phyloP scores from a whole-genome alignment of 2,329 filamentous ascomycete genomes.

The Lecanicillium sp. region DNA sequence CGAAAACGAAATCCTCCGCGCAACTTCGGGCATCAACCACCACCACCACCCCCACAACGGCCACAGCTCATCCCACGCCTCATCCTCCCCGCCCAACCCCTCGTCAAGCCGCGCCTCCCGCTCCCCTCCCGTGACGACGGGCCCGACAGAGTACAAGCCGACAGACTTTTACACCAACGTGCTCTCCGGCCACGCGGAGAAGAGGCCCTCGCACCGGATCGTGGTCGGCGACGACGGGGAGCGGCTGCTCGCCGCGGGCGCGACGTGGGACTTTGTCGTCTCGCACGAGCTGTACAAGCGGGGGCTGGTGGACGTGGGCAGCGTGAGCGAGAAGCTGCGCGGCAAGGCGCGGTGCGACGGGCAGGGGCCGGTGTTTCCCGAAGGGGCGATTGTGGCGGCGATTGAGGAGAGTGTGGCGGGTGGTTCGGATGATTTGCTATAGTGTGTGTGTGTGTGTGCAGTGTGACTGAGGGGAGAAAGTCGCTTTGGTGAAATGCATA shows the following conservation, averaged over 20 bases:
- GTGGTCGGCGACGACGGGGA: constrained; percentile 60
- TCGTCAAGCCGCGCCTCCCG: constrained; percentile 36
- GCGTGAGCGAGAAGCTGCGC: constrained; percentile 75
- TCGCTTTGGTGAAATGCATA: too few species aligned
- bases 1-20: constrained; percentile 88
- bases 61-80: too few species aligned
- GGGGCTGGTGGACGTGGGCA: constrained; percentile 73
- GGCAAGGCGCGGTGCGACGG: constrained; percentile 74
- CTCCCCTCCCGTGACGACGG: constrained; percentile 47
- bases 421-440: constrained; percentile 68
- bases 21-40: constrained; percentile 52
- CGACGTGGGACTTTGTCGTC: constrained; percentile 88
- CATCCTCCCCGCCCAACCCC: too few species aligned
- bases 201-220: constrained; percentile 62
- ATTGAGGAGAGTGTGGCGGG: constrained; percentile 74
- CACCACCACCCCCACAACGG: constrained; percentile 15
- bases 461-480: too few species aligned
- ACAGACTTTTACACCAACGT: constrained; percentile 65
- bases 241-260: constrained; percentile 64
- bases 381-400: constrained; percentile 63
- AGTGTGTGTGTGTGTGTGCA: constrained; percentile 16
- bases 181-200: constrained; percentile 55
- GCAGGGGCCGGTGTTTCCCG: constrained; percentile 81
- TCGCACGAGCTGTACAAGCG: constrained; percentile 68
- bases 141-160: constrained; percentile 65